phyloP scores from a whole-genome alignment of 495 filamentous ascomycete genomes.

The Podospora pseudoanserina region DNA sequence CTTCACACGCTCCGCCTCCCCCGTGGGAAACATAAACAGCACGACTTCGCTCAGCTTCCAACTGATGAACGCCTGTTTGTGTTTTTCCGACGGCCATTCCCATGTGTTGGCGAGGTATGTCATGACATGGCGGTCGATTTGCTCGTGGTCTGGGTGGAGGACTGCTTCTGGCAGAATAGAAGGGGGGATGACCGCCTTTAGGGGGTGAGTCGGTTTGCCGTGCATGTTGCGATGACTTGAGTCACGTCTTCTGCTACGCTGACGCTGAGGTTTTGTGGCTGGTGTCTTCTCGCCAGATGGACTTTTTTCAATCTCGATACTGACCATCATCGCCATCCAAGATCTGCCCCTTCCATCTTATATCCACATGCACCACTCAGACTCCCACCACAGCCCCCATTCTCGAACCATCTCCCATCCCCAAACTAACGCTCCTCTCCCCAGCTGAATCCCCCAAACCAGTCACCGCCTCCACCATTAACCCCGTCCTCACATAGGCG shows the following conservation, averaged over 20 bases:
- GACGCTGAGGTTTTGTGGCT: no score
- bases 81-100: constrained; percentile 22
- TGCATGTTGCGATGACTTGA: not conserved
- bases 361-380: not conserved
- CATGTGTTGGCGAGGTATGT: constrained; percentile 25
- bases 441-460: not conserved
- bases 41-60: constrained; percentile 26
- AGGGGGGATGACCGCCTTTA: constrained; percentile 14
- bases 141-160: constrained; percentile 21
- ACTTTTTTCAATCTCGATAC: no score
- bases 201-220: constrained; percentile 11
- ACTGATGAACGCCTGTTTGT: constrained; percentile 22
- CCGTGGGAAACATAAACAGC: constrained; percentile 26
- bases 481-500: not conserved
- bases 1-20: constrained; percentile 20
- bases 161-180: constrained; percentile 8
- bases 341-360: not conserved
- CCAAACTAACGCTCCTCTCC: not conserved
- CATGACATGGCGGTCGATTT: constrained; percentile 21
- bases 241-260: no score
- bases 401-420: not conserved
- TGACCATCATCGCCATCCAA: no score
- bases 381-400: not conserved
- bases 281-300: no score
- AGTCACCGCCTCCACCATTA: not conserved